Evolutionary conservation across 805 yeast genomes (phyloP), one percentile per base, ranked within the genome.

Genomic region (Barnettozyma sp.): DNA sequence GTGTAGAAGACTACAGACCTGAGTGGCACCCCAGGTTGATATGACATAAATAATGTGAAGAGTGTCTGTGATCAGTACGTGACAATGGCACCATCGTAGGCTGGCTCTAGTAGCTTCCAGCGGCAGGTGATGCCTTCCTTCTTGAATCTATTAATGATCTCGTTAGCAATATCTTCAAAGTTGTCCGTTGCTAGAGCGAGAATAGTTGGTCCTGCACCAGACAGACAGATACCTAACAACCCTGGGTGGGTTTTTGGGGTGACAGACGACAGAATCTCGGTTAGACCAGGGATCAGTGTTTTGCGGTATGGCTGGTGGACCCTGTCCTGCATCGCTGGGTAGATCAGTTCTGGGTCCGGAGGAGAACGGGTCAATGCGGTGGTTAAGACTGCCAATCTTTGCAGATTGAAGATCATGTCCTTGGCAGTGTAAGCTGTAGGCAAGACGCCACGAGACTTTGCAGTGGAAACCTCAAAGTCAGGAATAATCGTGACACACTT

Each of bases 121-220:
- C 70, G 62, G 55, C 97, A 88, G 22, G 66, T 59, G 40, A 92
- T 83, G 27, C 65, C 60, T 46, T 82, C 79, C 44, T 75, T 64
- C 35, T 68, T 59, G 61, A 92, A 88, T 39, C 84, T 70, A 37
- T 62, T 61, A 33, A 86, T 70, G 44, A 92, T 87, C 35, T 78
- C 83, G 6, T 58, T 55, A 7, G 98, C 95, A 49, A 92, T 87
- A 10, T 65, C 69, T 7, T 87, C 96, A 49, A 78, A 92, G 58
- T 85, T 83, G 14, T 74, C 80, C 4, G 96, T 87, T 5, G 98
- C 97, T 44, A 92, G 70, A 27, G 95, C 94, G 44, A 92, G 66
- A 39, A 92, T 88, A 7, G 98, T 92, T 39, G 98, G 98, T 7
- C 98, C 98, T 6, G 98, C 98, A 35, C 98, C 98, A 19, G 95